phyloP scores from a whole-genome alignment of 139 green algal genomes.

The Spirogloea muscicola region DNA sequence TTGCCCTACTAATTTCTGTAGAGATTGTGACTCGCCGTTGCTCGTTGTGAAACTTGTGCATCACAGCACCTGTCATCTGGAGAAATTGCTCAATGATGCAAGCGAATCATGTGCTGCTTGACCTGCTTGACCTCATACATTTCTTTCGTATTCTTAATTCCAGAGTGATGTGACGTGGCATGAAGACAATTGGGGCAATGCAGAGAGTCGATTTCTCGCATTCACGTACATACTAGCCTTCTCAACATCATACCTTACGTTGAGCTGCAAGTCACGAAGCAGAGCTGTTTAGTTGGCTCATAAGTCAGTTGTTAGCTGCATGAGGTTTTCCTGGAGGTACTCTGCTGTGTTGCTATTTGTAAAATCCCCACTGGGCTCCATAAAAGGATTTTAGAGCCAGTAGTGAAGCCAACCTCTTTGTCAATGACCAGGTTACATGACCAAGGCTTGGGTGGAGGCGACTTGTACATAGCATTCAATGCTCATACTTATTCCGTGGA shows the following conservation, averaged over 20 bases:
- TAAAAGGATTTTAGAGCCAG: neutral
- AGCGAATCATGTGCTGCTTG: too few relatives aligned
- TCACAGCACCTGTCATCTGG: too few relatives aligned
- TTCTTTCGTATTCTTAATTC: neutral
- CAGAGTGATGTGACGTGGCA: constrained; percentile 91
- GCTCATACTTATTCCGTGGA: constrained; percentile 50
- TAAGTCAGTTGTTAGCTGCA: neutral
- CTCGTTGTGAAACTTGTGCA: too few relatives aligned
- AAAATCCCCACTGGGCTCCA: too few relatives aligned
- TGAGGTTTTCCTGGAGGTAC: neutral
- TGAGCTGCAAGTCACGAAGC: neutral
- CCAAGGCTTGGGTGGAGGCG: constrained; percentile 30
- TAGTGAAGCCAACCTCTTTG: neutral
- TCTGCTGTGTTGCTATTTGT: neutral
- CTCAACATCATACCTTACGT: neutral
- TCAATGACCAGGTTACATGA: constrained; percentile 28
- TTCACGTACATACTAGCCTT: constrained; percentile 63
- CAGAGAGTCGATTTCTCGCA: constrained; percentile 84
- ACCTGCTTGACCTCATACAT: neutral
- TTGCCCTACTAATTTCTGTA: too few relatives aligned
- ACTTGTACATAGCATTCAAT: constrained; percentile 77
- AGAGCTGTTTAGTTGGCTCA: neutral
- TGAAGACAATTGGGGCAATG: constrained; percentile 90
- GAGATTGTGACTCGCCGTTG: too few relatives aligned
- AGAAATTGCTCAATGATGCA: too few relatives aligned